A percentile compares a stretch with the other conserved stretches of the same genome.
Evolutionary conservation across 345 rosid species (phyloP).

Genomic region (Hirschfeldia incana): DNA sequence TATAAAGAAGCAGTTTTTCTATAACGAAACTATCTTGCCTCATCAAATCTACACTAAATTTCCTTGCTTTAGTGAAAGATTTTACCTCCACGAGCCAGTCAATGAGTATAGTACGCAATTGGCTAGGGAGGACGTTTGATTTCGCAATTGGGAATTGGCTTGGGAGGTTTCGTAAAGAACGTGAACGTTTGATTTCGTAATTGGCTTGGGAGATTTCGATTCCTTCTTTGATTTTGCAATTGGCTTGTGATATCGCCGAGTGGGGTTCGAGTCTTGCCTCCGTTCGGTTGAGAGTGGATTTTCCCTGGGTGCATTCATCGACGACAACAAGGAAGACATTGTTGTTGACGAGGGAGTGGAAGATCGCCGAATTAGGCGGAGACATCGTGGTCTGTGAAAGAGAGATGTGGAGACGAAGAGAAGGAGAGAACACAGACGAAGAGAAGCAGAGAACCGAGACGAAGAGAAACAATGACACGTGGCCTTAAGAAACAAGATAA

Average conservation of each 20-base stretch:
- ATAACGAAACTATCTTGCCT: background rate
- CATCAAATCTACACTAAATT: background rate
- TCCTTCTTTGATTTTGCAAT: conserved; percentile 16
- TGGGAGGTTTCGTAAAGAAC: conserved; percentile 35
- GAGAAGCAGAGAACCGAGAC: no score
- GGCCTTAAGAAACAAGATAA: no score
- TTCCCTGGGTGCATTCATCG: conserved; percentile 49
- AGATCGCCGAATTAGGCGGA: conserved; percentile 34
- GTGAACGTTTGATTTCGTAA: conserved; percentile 24
- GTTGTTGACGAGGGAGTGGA: conserved; percentile 52
- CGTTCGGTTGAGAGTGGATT: conserved; percentile 40
- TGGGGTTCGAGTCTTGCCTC: conserved; percentile 69
- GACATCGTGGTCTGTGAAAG: no score
- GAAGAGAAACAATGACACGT: no score
- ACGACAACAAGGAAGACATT: conserved; percentile 44
- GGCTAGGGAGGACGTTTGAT: no score
- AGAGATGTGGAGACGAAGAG: no score
- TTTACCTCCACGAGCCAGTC: conserved; percentile 63
- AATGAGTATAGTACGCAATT: conserved; percentile 47
- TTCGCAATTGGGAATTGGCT: no score
- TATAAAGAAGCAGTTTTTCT: background rate
- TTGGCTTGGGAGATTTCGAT: conserved; percentile 32
- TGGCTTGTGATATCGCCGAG: conserved; percentile 45
- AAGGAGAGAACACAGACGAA: no score
- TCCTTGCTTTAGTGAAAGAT: background rate